Evolutionary conservation across 305 asterid genomes (phyloP).

Genomic region (Fraxinus dipetala): DNA sequence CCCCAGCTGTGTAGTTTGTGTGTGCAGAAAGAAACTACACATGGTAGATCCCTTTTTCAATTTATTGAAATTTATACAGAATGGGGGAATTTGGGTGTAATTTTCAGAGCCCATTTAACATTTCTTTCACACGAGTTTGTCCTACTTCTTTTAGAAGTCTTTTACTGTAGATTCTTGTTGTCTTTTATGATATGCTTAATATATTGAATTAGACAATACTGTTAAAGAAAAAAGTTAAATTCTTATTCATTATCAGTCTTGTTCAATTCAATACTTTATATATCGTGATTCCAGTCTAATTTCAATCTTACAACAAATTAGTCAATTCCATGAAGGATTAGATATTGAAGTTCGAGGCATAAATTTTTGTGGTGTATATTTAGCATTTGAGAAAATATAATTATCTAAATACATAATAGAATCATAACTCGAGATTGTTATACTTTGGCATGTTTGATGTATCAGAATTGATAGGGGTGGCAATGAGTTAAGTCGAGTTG

Average conservation of each 20-base stretch:
- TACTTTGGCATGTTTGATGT: neutral
- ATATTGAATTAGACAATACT: neutral
- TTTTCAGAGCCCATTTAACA: neutral
- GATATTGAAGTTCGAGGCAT: neutral
- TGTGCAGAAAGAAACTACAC: slow-evolving; percentile 8
- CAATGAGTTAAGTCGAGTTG: neutral
- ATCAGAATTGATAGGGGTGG: neutral
- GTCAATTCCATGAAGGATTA: neutral
- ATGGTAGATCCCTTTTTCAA: slow-evolving; percentile 23
- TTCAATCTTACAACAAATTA: neutral
- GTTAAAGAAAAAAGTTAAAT: neutral
- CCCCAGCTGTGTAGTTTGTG: slow-evolving; percentile 11
- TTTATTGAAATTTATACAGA: neutral
- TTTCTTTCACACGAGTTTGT: neutral
- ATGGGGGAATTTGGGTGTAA: neutral
- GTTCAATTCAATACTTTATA: neutral
- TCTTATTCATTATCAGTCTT: neutral
- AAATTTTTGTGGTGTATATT: neutral
- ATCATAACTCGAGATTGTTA: neutral
- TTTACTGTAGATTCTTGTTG: neutral
- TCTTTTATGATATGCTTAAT: neutral
- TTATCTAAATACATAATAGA: neutral
- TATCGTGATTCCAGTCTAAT: neutral
- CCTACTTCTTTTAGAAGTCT: neutral
- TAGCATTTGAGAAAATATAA: neutral